Evolutionary conservation across 495 filamentous ascomycete genomes (phyloP).

Genomic region (Trichoderma orchidacearum): DNA sequence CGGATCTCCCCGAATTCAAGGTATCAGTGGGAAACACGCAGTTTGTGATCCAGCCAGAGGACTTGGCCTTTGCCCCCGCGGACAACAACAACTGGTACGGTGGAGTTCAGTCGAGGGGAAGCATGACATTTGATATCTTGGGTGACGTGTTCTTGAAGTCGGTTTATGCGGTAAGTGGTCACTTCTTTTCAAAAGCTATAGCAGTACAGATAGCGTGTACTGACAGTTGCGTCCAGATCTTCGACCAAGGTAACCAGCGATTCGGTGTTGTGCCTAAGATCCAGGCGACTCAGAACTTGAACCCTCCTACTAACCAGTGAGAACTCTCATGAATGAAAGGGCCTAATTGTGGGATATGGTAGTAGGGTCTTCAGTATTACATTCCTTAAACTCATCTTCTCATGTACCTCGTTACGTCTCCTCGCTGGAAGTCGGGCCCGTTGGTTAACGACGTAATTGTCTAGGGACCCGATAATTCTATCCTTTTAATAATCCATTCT

Average conservation of each 20-base stretch:
- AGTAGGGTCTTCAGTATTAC: too few relatives aligned
- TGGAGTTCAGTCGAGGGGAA: conserved; percentile 47
- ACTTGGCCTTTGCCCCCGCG: conserved; percentile 40
- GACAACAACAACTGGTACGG: conserved; percentile 39
- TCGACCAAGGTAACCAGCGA: conserved; percentile 55
- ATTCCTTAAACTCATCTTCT: too few relatives aligned
- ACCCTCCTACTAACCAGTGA: conserved; percentile 8
- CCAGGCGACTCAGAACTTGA: conserved; percentile 40
- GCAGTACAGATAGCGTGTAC: not conserved
- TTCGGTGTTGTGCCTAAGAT: conserved; percentile 53
- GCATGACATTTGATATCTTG: conserved; percentile 54
- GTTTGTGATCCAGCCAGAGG: conserved; percentile 40
- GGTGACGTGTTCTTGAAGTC: conserved; percentile 71
- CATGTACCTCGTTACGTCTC: too few relatives aligned
- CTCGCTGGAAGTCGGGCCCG: too few relatives aligned
- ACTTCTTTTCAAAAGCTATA: not conserved
- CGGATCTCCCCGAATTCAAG: conserved; percentile 47
- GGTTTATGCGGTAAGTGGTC: conserved; percentile 46
- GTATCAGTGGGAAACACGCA: conserved; percentile 36
- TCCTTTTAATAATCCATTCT: too few relatives aligned
- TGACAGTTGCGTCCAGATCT: conserved; percentile 35
- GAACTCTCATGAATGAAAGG: not conserved
- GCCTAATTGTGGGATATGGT: too few relatives aligned
- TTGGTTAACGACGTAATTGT: too few relatives aligned
- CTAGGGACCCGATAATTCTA: too few relatives aligned